Base-by-base conservation (phyloP, 1,284 basidiomycete species). In the Fomitopsis palustris region DNA sequence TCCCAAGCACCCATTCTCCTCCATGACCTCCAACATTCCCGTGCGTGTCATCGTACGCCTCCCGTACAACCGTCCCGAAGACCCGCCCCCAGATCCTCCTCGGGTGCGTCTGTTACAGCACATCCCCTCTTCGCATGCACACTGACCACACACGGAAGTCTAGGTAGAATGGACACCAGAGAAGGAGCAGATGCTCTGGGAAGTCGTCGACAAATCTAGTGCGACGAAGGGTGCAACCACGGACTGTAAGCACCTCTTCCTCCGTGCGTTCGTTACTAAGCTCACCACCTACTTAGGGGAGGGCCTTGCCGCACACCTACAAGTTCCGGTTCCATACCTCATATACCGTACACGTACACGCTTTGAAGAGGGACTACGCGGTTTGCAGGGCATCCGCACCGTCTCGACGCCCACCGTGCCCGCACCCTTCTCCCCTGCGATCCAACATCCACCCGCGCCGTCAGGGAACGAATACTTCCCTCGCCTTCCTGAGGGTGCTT, bases 121-220 rank as follows among this genome's bases (percentile, higher is more conserved):
- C 41, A 33, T 54, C 19, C 31, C 16, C 35, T 31, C 16, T 27
- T n/a, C 19, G 21, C 37, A 58, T 51, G 42, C 54, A 17, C 25
- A n/a, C 27, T 52, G 31, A 52, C 35, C 27, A 37, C 33, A 19
- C 53, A 54, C 41, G 53, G 62, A 71, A 69, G 64, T 66, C 56
- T 67, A 89, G 91, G 86, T 93, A 71, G 85, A 88, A 77, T 93
- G 90, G 91, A 90, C 81, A 49, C 64, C 81, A 4, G 88, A 92
- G 61, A 93, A 93, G 71, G 90, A 92, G 54, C 86, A 86, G 62
- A 83, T 90, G 16, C 75, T 93, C 5, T 93, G 91, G 91, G 89
- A 90, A 70, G 87, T 89, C 52, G 90, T 93, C 61, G 86, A 90
- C 57, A 81, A 83, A 64, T 89, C 88, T 37, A 80, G 89, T 58